These are phyloP conservation scores for Knufia petricola DNA, from an alignment of 2,329 filamentous ascomycete genomes.

Conservation along the genomic window DNA sequence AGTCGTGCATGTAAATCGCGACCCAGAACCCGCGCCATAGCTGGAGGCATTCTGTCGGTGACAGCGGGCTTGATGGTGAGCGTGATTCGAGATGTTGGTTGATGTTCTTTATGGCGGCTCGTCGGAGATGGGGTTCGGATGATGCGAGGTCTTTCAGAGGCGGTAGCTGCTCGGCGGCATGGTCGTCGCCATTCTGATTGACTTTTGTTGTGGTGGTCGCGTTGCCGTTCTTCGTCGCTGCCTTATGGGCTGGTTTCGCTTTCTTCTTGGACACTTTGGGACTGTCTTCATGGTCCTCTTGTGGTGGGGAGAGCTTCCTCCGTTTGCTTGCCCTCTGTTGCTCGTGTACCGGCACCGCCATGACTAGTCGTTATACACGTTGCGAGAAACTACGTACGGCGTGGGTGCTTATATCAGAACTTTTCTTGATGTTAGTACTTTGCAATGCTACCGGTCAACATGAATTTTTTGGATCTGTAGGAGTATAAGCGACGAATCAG, in stretches of 20 bases:
- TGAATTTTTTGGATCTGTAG: too few species aligned
- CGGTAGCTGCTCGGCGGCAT: constrained; percentile 6
- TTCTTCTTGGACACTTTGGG: neutral
- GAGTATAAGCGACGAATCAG: too few species aligned
- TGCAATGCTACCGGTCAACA: too few species aligned
- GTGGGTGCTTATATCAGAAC: too few species aligned
- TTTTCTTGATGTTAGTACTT: too few species aligned
- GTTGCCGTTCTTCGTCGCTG: neutral
- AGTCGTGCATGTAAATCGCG: constrained; percentile 24
- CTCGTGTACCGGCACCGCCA: too few species aligned
- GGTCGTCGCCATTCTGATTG: neutral
- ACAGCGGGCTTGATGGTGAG: constrained; percentile 11
- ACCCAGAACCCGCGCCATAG: constrained; percentile 23
- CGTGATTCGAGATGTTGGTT: constrained; percentile 15
- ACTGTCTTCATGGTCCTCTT: neutral
- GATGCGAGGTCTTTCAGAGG: constrained; percentile 22
- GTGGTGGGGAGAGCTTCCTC: neutral
- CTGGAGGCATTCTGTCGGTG: constrained; percentile 20
- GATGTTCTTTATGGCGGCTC: constrained; percentile 16
- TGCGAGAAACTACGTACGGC: too few species aligned
- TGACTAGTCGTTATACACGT: too few species aligned
- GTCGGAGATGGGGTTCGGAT: constrained; percentile 19
- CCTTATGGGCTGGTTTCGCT: neutral
- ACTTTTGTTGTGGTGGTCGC: neutral
- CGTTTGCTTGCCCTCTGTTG: neutral